Conservation (phyloP, 257 asterid genomes). For the Henckelia pumila region DNA sequence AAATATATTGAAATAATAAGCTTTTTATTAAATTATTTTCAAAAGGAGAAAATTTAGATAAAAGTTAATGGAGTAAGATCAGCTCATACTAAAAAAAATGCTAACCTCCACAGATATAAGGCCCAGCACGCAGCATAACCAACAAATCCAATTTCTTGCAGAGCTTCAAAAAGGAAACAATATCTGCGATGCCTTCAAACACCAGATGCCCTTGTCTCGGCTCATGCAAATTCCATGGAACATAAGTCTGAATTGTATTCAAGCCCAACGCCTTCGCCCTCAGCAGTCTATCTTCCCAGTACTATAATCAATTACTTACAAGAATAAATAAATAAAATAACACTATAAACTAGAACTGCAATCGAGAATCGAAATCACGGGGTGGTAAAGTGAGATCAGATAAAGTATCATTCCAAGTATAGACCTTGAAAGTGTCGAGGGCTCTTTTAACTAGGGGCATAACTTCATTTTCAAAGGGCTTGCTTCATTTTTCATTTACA, state of each 20-base stretch:
- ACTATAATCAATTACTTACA: slow-evolving; percentile 41
- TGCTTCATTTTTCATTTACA: not conserved
- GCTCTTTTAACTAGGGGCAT: not conserved
- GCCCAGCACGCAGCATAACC: slow-evolving; percentile 96
- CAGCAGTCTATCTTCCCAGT: slow-evolving; percentile 93
- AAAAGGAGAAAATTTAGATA: too few relatives aligned
- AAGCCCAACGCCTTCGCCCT: slow-evolving; percentile 96
- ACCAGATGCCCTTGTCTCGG: slow-evolving; percentile 61
- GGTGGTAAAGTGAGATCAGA: not conserved
- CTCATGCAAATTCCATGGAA: slow-evolving; percentile 97
- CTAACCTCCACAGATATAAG: slow-evolving; percentile 97
- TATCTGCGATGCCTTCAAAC: slow-evolving; percentile 81
- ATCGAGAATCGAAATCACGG: not conserved
- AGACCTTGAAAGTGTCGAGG: not conserved
- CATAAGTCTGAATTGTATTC: slow-evolving; percentile 88
- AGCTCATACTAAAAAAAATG: not conserved
- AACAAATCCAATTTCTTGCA: slow-evolving; percentile 77
- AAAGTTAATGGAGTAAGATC: too few relatives aligned
- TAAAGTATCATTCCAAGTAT: not conserved
- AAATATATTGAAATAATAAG: too few relatives aligned
- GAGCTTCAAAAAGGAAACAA: slow-evolving; percentile 69
- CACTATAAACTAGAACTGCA: slow-evolving; percentile 5
- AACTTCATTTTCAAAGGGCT: not conserved
- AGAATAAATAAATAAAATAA: slow-evolving; percentile 19
- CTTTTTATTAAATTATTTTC: too few relatives aligned